phyloP scores from a whole-genome alignment of 352 stramenopile species.

The Globisporangium heterothallicum region DNA sequence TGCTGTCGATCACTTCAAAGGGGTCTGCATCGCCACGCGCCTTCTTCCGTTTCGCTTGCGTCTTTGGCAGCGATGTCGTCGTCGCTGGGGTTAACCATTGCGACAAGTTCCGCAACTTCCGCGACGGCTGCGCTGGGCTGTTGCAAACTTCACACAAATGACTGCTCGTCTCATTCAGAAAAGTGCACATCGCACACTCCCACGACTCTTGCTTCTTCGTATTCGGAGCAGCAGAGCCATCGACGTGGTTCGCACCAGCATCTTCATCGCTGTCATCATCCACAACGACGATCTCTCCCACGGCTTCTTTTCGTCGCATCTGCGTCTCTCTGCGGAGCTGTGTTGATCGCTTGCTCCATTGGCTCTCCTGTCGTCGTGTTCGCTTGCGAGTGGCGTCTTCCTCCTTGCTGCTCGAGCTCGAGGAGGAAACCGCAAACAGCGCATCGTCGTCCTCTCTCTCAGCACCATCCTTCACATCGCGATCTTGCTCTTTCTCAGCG shows the following conservation, averaged over 20 bases:
- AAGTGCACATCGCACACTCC: slow-evolving; percentile 45
- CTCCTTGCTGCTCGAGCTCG: too few relatives aligned
- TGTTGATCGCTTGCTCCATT: background rate
- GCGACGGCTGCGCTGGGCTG: slow-evolving; percentile 17
- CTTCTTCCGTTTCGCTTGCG: slow-evolving; percentile 7
- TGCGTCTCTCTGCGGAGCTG: background rate
- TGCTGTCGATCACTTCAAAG: slow-evolving; percentile 34
- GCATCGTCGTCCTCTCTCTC: background rate
- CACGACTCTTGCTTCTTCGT: slow-evolving; percentile 15
- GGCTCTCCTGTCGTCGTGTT: background rate
- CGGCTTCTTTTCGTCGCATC: background rate
- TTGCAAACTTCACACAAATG: slow-evolving; percentile 37
- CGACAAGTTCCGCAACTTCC: slow-evolving; percentile 29
- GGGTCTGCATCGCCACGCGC: background rate
- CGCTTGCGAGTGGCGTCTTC: too few relatives aligned
- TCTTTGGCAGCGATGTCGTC: background rate
- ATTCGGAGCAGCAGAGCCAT: background rate
- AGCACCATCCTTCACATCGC: background rate
- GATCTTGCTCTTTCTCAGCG: background rate
- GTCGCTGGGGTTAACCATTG: slow-evolving; percentile 29
- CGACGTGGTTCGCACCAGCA: background rate
- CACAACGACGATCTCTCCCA: slow-evolving; percentile 1
- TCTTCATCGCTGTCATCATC: slow-evolving; percentile 26
- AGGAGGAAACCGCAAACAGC: too few relatives aligned
- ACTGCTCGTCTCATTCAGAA: slow-evolving; percentile 27